These are phyloP conservation scores for Neonectria neomacrospora DNA, from an alignment of 2,329 filamentous ascomycete species.

Conservation along the genomic window DNA sequence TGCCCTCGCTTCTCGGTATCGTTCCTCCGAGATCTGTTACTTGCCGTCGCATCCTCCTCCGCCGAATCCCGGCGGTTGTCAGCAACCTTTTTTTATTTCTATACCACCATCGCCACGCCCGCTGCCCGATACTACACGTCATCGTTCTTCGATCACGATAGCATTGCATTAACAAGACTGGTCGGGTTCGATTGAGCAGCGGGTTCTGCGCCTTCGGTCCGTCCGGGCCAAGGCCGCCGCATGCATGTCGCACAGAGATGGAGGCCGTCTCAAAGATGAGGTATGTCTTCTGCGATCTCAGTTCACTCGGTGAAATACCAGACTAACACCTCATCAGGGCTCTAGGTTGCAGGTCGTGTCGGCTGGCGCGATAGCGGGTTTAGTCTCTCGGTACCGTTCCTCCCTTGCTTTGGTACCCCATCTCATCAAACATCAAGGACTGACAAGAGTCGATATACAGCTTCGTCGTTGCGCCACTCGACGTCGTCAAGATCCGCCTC, in stretches of 20 bases:
- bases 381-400: constrained; percentile 82
- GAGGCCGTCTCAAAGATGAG: constrained; percentile 68
- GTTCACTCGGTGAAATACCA: background rate
- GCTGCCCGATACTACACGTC: background rate
- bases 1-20: constrained; percentile 29
- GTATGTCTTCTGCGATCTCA: constrained; percentile 47
- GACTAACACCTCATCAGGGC: constrained; percentile 54
- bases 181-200: constrained; percentile 31
- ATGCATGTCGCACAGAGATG: constrained; percentile 51
- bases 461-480: constrained; percentile 93
- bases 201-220: constrained; percentile 31
- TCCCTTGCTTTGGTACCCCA: background rate
- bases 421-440: constrained; percentile 4
- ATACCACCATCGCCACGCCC: constrained; percentile 31
- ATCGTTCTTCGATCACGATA: background rate
- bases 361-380: constrained; percentile 75
- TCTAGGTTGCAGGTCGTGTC: constrained; percentile 66
- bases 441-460: constrained; percentile 54
- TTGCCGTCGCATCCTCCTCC: constrained; percentile 23
- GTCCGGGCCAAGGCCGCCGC: constrained; percentile 36
- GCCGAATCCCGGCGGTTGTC: constrained; percentile 31
- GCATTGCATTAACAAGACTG: background rate
- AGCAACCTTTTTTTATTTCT: constrained; percentile 46
- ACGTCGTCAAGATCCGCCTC: constrained; percentile 97
- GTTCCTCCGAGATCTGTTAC: constrained; percentile 28